Conservation (phyloP, 495 filamentous ascomycete genomes). For the Aspergillus egyptiacus region DNA sequence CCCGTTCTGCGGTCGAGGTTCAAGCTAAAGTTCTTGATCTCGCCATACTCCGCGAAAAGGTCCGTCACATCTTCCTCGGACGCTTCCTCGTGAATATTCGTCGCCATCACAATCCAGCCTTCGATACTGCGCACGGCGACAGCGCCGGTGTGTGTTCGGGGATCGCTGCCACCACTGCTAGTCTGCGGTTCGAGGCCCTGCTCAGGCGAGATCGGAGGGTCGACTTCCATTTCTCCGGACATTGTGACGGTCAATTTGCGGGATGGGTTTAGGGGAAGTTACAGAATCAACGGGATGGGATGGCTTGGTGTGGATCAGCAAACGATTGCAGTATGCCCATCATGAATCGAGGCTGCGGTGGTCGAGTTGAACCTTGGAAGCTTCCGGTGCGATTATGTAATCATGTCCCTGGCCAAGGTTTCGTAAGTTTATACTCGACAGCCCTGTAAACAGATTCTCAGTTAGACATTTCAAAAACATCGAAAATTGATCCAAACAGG, state of each 20-base stretch:
- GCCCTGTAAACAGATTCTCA: too few relatives aligned
- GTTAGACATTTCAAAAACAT: too few relatives aligned
- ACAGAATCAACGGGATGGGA: background rate
- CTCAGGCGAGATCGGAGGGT: conserved; percentile 48
- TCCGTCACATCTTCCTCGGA: conserved; percentile 94
- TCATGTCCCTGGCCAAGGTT: too few relatives aligned
- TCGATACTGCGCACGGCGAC: conserved; percentile 96
- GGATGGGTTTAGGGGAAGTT: background rate
- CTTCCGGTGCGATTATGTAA: background rate
- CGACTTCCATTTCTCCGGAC: conserved; percentile 79
- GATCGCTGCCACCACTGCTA: conserved; percentile 56
- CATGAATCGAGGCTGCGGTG: background rate
- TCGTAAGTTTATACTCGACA: too few relatives aligned
- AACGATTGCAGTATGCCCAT: background rate
- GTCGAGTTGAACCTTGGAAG: background rate
- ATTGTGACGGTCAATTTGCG: conserved; percentile 34
- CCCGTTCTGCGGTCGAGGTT: conserved; percentile 93
- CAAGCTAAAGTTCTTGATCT: conserved; percentile 95
- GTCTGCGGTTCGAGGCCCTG: conserved; percentile 37
- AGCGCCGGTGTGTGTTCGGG: conserved; percentile 69
- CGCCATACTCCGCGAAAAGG: conserved; percentile 89
- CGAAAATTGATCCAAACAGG: too few relatives aligned
- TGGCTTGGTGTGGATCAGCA: background rate
- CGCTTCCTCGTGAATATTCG: conserved; percentile 96
- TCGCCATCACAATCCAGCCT: conserved; percentile 96